Conservation (phyloP, 1,284 basidiomycete genomes). For the Dichomitus squalens region DNA sequence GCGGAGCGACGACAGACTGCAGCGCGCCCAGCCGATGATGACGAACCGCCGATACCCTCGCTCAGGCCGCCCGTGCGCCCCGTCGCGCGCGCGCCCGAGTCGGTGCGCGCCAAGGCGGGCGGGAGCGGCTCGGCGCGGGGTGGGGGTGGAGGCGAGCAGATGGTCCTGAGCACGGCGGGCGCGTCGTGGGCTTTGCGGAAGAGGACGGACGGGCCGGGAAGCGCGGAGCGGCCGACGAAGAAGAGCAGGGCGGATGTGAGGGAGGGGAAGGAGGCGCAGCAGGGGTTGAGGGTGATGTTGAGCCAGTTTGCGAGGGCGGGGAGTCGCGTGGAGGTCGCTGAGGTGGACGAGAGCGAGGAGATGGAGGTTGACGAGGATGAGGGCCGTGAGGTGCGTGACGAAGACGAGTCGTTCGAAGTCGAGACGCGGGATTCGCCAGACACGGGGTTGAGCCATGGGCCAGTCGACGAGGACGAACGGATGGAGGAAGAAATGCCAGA, state of each 20-base stretch:
- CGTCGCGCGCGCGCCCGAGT: constrained; percentile 1
- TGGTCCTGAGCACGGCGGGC: constrained; percentile 47
- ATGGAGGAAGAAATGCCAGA: constrained; percentile 1
- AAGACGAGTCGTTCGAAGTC: neutral
- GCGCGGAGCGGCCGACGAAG: constrained; percentile 27
- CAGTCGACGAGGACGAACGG: neutral
- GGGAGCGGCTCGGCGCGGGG: neutral
- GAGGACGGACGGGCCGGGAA: constrained; percentile 1
- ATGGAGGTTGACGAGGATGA: constrained; percentile 21
- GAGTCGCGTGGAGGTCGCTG: constrained; percentile 33
- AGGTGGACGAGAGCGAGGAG: constrained; percentile 18
- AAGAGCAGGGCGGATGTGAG: constrained; percentile 18
- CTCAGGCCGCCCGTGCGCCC: constrained; percentile 6
- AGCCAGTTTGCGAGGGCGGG: constrained; percentile 55
- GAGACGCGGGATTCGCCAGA: neutral
- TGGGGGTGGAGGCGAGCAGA: constrained; percentile 36
- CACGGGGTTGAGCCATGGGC: neutral
- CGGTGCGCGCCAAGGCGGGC: neutral
- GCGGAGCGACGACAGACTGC: neutral
- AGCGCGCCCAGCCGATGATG: neutral
- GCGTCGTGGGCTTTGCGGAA: constrained; percentile 48
- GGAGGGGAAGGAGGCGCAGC: constrained; percentile 29
- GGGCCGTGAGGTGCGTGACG: constrained; percentile 14
- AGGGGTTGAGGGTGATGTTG: constrained; percentile 47
- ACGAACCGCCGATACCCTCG: constrained; percentile 1